A percentile compares a stretch with the other conserved stretches of the same genome.
Conservation (phyloP, 495 filamentous ascomycete species). For the Lepraria neglecta region DNA sequence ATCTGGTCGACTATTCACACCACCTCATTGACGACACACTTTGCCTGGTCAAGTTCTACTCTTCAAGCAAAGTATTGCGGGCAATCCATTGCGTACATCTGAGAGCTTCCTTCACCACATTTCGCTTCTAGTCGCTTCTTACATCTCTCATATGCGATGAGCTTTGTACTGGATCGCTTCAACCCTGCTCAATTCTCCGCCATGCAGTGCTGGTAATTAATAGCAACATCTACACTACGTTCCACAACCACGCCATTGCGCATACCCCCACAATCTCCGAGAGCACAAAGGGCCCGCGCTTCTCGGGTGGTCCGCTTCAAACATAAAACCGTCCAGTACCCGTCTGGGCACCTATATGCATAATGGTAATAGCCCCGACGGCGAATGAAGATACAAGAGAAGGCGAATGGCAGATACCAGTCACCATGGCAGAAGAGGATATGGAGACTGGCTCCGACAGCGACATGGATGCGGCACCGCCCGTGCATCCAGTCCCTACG, state of each 20-base stretch:
- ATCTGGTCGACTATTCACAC: neutral
- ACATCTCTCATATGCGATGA: slow-evolving; percentile 24
- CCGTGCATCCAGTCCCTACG: slow-evolving; percentile 69
- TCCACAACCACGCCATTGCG: neutral
- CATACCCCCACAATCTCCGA: slow-evolving; percentile 4
- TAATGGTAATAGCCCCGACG: slow-evolving; percentile 26
- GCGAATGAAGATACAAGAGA: slow-evolving; percentile 23
- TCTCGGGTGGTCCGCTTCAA: slow-evolving; percentile 16
- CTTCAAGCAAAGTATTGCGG: neutral
- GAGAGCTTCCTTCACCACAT: slow-evolving; percentile 1
- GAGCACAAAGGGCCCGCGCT: slow-evolving; percentile 17
- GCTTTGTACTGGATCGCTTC: slow-evolving; percentile 25
- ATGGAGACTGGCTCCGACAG: slow-evolving; percentile 27
- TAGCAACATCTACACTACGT: slow-evolving; percentile 3
- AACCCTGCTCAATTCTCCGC: slow-evolving; percentile 11
- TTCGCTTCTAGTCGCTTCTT: slow-evolving; percentile 23
- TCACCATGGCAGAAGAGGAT: slow-evolving; percentile 29
- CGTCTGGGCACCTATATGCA: slow-evolving; percentile 17
- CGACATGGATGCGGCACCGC: slow-evolving; percentile 38
- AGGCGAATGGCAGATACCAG: slow-evolving; percentile 27
- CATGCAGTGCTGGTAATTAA: slow-evolving; percentile 9
- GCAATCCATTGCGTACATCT: slow-evolving; percentile 10
- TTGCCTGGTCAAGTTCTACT: neutral
- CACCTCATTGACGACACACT: neutral
- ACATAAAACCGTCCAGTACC: slow-evolving; percentile 11